Evolutionary conservation across 108 stramenopile genomes (phyloP), one percentile per base, ranked within the genome.

Genomic region (Nitzschia sp.): DNA sequence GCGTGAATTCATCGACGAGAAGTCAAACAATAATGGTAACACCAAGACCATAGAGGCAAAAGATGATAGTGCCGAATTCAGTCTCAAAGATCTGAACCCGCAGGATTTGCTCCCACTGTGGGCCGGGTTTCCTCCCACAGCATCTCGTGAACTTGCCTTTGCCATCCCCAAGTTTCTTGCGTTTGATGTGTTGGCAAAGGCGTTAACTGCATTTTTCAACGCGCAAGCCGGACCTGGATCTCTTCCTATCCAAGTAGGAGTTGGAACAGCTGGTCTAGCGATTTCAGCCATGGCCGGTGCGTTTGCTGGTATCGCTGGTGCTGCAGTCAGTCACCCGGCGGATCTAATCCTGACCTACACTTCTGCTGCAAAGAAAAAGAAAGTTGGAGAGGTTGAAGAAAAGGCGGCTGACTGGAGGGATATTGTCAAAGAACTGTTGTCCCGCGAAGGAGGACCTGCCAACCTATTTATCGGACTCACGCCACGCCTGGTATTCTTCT

Each of bases 291-390:
- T 88, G 22, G 56, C 89, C 16, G 94, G 94, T 23, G 89, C 91
- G 21, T 32, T 90, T 52, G 91, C 91, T 44, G 94, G 91, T 1
- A 69, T 95, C 11, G 88, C 91, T 9, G 89, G 89, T 21, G 90
- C 90, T 9, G 46, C 91, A 55, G 85, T 95, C 1, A 80, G 78
- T 50, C 94, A 95, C 41, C 94, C 94, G 0, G 91, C 91, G 6
- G 94, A 95, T 79, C 74, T 95, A n/a, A 89, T 95, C 28, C 76
- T 95, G 13, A 95, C 94, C 19, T 73, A 88, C 6, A 85, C 82
- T 32, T 91, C 89, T 34, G 81, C 87, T 1, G 72, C 87, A 6
- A 58, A 58, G 21, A 2, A 52, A 22, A 47, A 53, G 28, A 27
- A 23, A 27, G 22, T 8, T 29, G 48, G 41, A 17, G 73, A 67